Percentiles rank a stretch among this genome's conserved stretches.
Conservation (phyloP, 495 filamentous ascomycete species). For the Aspergillus carlsbadensis region DNA sequence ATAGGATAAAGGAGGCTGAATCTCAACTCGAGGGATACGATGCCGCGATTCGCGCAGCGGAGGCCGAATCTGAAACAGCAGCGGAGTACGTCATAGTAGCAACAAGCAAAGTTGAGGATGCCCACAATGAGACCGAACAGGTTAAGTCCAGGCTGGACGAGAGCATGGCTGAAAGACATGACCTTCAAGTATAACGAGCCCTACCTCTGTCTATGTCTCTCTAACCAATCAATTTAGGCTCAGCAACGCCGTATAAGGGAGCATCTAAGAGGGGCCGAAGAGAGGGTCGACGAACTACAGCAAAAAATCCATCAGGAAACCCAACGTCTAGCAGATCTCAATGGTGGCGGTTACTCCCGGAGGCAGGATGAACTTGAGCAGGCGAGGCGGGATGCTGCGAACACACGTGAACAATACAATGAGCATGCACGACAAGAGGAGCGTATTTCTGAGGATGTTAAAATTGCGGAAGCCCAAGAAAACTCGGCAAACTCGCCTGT, state of each 20-base stretch:
- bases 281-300: constrained; percentile 38
- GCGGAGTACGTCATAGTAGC: constrained; percentile 55
- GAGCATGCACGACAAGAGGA: constrained; percentile 29
- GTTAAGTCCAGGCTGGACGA: constrained; percentile 40
- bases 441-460: constrained; percentile 34
- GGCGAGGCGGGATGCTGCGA: constrained; percentile 31
- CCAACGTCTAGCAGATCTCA: constrained; percentile 47
- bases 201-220: background rate
- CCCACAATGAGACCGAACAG: constrained; percentile 38
- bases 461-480: constrained; percentile 34
- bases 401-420: constrained; percentile 30
- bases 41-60: constrained; percentile 40
- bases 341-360: constrained; percentile 53
- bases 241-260: constrained; percentile 52
- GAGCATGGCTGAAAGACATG: constrained; percentile 41
- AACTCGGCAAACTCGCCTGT: constrained; percentile 25
- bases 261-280: constrained; percentile 42
- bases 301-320: constrained; percentile 47
- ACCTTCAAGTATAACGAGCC: constrained; percentile 42
- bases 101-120: constrained; percentile 45
- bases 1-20: constrained; percentile 41
- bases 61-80: constrained; percentile 50
- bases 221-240: constrained; percentile 31
- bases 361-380: constrained; percentile 47
- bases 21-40: constrained; percentile 40